Evolutionary conservation across 805 yeast genomes (phyloP).

Genomic region (Starmerella sirachaensis): DNA sequence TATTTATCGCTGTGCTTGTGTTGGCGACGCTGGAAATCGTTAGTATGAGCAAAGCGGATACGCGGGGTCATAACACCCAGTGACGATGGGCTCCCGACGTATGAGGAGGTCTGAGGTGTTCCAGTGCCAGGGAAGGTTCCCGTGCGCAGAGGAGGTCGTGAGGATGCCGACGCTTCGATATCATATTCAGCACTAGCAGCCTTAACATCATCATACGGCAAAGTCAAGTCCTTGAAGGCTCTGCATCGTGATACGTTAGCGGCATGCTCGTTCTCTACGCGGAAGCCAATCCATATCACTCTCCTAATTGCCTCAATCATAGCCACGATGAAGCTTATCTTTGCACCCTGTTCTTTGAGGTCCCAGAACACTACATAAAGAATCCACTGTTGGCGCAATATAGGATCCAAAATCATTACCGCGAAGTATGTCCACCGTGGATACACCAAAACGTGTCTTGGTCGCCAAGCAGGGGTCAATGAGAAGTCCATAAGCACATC

Average conservation of each 20-base stretch:
- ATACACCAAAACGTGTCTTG: constrained; percentile 30
- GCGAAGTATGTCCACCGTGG: constrained; percentile 52
- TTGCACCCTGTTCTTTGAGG: constrained; percentile 78
- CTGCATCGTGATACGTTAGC: constrained; percentile 75
- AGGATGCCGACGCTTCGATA: too few relatives aligned
- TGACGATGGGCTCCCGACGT: constrained; percentile 1
- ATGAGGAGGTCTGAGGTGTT: background rate
- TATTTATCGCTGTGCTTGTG: constrained; percentile 3
- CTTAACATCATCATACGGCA: constrained; percentile 48
- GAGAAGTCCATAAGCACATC: constrained; percentile 97
- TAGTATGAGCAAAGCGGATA: constrained; percentile 13
- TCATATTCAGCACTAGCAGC: too few relatives aligned
- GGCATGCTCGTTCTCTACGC: constrained; percentile 94
- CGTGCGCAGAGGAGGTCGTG: too few relatives aligned
- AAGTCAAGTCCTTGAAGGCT: constrained; percentile 75
- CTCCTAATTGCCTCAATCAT: constrained; percentile 72
- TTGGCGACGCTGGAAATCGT: constrained; percentile 15
- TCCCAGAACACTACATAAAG: constrained; percentile 68
- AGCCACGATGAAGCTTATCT: constrained; percentile 72
- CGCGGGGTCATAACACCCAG: constrained; percentile 6
- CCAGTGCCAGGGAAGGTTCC: too few relatives aligned
- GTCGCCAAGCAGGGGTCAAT: constrained; percentile 41
- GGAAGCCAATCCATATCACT: constrained; percentile 78
- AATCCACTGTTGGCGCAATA: constrained; percentile 82
- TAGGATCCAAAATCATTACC: constrained; percentile 62